Conservation (phyloP, 345 rosid genomes). For the Pistacia atlantica region DNA sequence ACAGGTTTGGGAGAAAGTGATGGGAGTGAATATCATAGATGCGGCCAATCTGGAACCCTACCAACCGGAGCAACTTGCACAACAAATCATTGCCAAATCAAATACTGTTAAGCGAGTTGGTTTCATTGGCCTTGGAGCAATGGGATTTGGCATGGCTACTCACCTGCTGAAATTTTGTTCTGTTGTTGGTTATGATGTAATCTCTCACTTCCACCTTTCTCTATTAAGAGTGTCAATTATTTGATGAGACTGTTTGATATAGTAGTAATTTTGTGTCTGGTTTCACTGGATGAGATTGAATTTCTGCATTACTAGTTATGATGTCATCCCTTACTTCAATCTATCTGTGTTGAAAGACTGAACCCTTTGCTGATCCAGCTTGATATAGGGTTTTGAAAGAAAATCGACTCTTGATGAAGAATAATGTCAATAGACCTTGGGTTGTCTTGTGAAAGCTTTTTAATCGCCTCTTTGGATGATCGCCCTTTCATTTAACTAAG, state of each 20-base stretch:
- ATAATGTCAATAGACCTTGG: background rate
- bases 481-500: too few species aligned
- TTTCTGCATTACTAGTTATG: background rate
- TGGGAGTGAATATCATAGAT: conserved; percentile 59
- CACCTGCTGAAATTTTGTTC: conserved; percentile 66
- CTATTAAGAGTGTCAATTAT: background rate
- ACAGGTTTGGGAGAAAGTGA: conserved; percentile 73
- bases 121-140: conserved; percentile 98
- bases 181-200: conserved; percentile 90
- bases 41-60: conserved; percentile 71
- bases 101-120: conserved; percentile 64
- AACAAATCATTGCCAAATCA: conserved; percentile 53
- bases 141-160: conserved; percentile 99
- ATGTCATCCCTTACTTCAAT: background rate
- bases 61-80: conserved; percentile 71
- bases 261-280: background rate
- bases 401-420: background rate
- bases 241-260: conserved; percentile 4
- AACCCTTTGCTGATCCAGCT: background rate
- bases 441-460: background rate
- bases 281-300: conserved; percentile 1
- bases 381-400: background rate
- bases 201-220: conserved; percentile 23
- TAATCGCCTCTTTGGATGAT: background rate
- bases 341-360: background rate